Evolutionary conservation across 2,329 filamentous ascomycete species (phyloP), one percentile per base, ranked within the genome.

Genomic region (Chrysosporium keratinophilum): DNA sequence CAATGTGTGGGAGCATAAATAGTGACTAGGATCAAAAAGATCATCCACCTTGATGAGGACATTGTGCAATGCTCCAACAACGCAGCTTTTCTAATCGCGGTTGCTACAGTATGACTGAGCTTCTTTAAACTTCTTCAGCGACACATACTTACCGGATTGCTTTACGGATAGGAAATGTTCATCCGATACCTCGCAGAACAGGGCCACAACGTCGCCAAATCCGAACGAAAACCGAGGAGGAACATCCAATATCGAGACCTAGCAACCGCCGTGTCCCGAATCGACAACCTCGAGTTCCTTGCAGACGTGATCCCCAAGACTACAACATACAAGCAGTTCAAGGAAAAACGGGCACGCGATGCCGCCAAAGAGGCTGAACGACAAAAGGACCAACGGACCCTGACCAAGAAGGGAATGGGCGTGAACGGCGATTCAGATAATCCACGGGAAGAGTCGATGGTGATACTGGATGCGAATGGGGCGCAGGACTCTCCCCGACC

Each of bases 221-320:
- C 89, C 0, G 93, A 97, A 71, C 81, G 85, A 62, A 97, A 97
- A 69, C 91, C 91, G 5, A 80, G 93, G 54, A 83, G 90, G 57
- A 96, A 94, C 65, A 85, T 98, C 58, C 93, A 97, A 69, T 98
- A 98, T 75, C 88, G 88, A 66, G 93, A 98, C 70, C 78, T 98
- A 89, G 88, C 90, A 61, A 87, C 82, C 64, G 91, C 93, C 28
- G 84, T 97, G 53, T 81, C 86, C 6, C 85, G 88, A 66, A 83
- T 89, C 58, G 93, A 97, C 69, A 94, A 94, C 67, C 84, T 98
- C 50, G 90, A 98, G 69, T 98, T 98, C 66, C 80, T 98, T 12
- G 79, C 86, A 58, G 93, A 98, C 69, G 81, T 95, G 23, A 86
- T 96, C 37, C 93, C 93, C 54, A 86, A 85, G 67, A 96, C 90